A percentile compares a stretch with the other conserved stretches of the same genome.
Evolutionary conservation across 2,329 filamentous ascomycete genomes (phyloP).

Genomic region (Cytospora chrysosperma): DNA sequence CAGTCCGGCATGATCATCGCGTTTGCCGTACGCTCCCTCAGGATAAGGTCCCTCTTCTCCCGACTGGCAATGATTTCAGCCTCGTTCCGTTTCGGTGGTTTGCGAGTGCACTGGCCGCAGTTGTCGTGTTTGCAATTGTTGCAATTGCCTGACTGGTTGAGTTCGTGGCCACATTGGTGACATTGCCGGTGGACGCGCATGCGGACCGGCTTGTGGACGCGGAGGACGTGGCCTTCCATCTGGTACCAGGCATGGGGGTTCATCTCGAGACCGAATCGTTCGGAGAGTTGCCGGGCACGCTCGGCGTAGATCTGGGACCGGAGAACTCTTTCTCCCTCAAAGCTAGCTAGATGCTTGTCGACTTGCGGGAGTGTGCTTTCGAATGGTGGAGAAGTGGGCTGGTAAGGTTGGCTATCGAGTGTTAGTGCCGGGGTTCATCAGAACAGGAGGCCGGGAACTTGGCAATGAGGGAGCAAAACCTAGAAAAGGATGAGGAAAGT

Average conservation of each 20-base stretch:
- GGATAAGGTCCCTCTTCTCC: conserved; percentile 47
- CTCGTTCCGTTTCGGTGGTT: conserved; percentile 65
- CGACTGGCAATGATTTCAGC: conserved; percentile 53
- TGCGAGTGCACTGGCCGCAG: conserved; percentile 77
- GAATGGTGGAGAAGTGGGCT: neutral
- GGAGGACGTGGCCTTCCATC: conserved; percentile 54
- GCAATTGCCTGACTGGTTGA: conserved; percentile 65
- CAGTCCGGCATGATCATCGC: conserved; percentile 53
- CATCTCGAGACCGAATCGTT: conserved; percentile 56
- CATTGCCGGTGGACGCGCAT: conserved; percentile 78
- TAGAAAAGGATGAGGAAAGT: neutral
- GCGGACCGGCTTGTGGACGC: conserved; percentile 73
- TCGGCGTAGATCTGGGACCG: conserved; percentile 54
- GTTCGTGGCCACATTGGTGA: conserved; percentile 61
- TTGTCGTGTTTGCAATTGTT: conserved; percentile 78
- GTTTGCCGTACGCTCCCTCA: conserved; percentile 58
- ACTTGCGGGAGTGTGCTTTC: conserved; percentile 27
- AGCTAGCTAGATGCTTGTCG: conserved; percentile 25
- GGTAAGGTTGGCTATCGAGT: conserved; percentile 2
- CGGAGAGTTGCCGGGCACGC: conserved; percentile 54
- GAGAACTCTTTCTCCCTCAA: conserved; percentile 39
- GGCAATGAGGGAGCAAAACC: neutral
- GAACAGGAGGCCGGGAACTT: too few relatives aligned
- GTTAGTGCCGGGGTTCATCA: neutral
- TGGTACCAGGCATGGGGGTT: conserved; percentile 54